Evolutionary conservation across 306 rosid genomes (phyloP).

Genomic region (Delonix regia): DNA sequence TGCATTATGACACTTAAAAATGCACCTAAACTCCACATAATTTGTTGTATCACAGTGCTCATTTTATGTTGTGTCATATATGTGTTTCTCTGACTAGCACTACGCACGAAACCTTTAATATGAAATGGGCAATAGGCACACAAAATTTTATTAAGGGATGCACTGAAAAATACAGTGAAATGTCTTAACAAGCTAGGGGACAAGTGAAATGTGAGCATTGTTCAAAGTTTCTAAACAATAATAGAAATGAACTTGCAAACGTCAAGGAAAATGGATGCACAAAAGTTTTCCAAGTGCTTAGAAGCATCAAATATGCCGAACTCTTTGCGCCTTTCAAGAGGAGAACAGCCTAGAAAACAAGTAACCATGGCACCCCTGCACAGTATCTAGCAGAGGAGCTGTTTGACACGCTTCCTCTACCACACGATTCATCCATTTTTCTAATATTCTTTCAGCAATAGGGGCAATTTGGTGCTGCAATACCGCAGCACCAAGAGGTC

Average conservation of each 20-base stretch:
- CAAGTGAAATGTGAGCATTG: not conserved
- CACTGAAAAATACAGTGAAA: not conserved
- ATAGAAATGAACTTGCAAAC: not conserved
- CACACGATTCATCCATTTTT: slow-evolving; percentile 60
- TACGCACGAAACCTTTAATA: not conserved
- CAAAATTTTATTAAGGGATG: not conserved
- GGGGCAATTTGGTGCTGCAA: slow-evolving; percentile 77
- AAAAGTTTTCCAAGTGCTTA: not conserved
- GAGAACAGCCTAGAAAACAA: slow-evolving; percentile 79
- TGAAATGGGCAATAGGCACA: not conserved
- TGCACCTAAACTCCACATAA: too few relatives aligned
- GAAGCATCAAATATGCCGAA: not conserved
- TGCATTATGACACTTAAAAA: too few relatives aligned
- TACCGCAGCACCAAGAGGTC: slow-evolving; percentile 82
- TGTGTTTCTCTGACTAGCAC: too few relatives aligned
- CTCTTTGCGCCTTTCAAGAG: slow-evolving; percentile 41
- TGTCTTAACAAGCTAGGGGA: not conserved
- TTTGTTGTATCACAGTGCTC: too few relatives aligned
- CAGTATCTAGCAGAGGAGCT: slow-evolving; percentile 71
- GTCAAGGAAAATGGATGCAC: slow-evolving; percentile 3
- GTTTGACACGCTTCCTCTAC: slow-evolving; percentile 78
- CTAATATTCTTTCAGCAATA: slow-evolving; percentile 62
- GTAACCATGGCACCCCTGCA: slow-evolving; percentile 87
- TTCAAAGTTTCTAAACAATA: not conserved
- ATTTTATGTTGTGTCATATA: too few relatives aligned